Evolutionary conservation across 805 yeast genomes (phyloP), one percentile per base, ranked within the genome.

Genomic region (Metschnikowia rubicola): DNA sequence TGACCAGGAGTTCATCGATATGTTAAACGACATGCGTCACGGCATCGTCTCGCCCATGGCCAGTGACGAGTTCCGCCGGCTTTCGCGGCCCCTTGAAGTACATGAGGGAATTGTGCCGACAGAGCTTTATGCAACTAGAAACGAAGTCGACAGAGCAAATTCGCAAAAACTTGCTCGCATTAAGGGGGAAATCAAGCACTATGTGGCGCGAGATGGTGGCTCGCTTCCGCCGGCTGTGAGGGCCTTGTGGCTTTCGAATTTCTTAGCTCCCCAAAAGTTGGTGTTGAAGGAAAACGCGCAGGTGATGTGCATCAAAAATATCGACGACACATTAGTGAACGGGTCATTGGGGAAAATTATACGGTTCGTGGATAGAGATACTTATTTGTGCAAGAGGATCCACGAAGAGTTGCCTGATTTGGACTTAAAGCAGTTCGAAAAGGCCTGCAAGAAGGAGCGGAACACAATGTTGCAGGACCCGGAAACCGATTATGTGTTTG

Each of bases 291-390:
- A 80, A 45, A 89, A 88, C 33, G 95, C 97, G 0, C 99, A 94
- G 65, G 97, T 94, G 12, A 91, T 94, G 97, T 82, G 88, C 75
- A 68, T 94, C 54, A 88, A 87, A 58, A 94, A 94, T 62, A 45
- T 49, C 8, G 74, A 78, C 29, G 91, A 88, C 53, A 85, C 81
- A 9, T 70, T 94, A 34, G 98, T 94, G 35, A 94, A 94, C 67
- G 99, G 99, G 3, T 80, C 97, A 0, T 71, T 92, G 34, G 99
- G 99, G 0, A 80, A 75, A 34, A 84, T 94, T 1, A 55, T 80
- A 8, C 81, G 77, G 13, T 83, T 86, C 53, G 65, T 77, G 41
- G 74, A 72, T 52, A 60, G 67, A 39, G 70, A 70, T 44, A 71
- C 74, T 0, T 72, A 72, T 41, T 61, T 68, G 64, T 55, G 55